Evolutionary conservation across 2,329 filamentous ascomycete species (phyloP).

Genomic region (Onygena corvina): DNA sequence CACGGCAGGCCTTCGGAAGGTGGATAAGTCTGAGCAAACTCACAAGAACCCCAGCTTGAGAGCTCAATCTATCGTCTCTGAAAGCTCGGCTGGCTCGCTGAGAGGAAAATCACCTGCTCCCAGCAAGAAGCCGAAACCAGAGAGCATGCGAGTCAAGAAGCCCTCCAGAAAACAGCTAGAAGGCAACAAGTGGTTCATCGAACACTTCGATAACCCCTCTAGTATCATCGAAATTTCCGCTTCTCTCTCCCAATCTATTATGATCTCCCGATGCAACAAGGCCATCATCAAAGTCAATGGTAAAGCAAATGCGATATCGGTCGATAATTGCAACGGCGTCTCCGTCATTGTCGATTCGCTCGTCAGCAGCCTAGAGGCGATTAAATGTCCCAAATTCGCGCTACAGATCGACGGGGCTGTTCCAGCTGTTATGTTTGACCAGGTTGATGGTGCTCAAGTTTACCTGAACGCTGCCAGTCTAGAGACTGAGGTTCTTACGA

Average conservation of each 20-base stretch:
- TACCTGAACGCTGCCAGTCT: slow-evolving; percentile 75
- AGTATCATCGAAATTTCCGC: slow-evolving; percentile 71
- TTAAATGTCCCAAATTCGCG: slow-evolving; percentile 89
- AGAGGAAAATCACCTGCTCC: slow-evolving; percentile 78
- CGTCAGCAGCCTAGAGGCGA: slow-evolving; percentile 82
- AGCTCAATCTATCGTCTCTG: slow-evolving; percentile 56
- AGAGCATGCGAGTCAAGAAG: slow-evolving; percentile 75
- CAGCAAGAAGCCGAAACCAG: slow-evolving; percentile 73
- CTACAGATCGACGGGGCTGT: slow-evolving; percentile 79
- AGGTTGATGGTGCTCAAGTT: slow-evolving; percentile 78
- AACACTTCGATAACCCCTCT: slow-evolving; percentile 74
- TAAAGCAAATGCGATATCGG: slow-evolving; percentile 92
- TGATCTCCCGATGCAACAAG: slow-evolving; percentile 86
- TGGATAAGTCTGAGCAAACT: slow-evolving; percentile 92
- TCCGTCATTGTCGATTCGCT: slow-evolving; percentile 82
- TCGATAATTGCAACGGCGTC: slow-evolving; percentile 77
- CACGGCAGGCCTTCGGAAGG: slow-evolving; percentile 79
- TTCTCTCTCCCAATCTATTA: slow-evolving; percentile 70
- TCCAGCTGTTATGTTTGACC: slow-evolving; percentile 81
- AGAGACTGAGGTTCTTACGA: slow-evolving; percentile 71
- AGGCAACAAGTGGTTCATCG: slow-evolving; percentile 89
- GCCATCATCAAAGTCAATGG: slow-evolving; percentile 78
- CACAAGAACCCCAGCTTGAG: slow-evolving; percentile 92
- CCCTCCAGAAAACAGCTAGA: slow-evolving; percentile 66
- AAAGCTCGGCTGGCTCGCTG: slow-evolving; percentile 37